Conservation (phyloP, 2,329 filamentous ascomycete genomes). For the Fusarium nematophilum region DNA sequence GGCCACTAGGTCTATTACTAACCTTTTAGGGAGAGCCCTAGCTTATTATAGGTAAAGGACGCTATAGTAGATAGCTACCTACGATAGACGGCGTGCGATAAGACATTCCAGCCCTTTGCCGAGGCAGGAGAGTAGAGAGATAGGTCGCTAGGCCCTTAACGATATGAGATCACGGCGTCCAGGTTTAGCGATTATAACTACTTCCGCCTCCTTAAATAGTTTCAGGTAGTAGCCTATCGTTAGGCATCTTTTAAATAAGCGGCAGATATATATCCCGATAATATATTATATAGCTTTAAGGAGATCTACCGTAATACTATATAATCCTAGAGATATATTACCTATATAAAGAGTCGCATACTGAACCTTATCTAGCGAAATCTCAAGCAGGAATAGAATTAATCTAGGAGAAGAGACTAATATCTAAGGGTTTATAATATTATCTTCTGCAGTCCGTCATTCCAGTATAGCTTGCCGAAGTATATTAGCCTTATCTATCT, state of each 20-base stretch:
- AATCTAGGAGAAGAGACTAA: not conserved
- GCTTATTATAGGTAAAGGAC: constrained; percentile 35
- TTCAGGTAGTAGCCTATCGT: constrained; percentile 29
- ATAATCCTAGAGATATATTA: constrained; percentile 33
- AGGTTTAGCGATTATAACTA: constrained; percentile 41
- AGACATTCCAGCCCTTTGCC: constrained; percentile 43
- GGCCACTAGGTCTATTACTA: constrained; percentile 6
- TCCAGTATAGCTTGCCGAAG: constrained; percentile 25
- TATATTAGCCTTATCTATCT: constrained; percentile 32
- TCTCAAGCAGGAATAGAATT: constrained; percentile 24
- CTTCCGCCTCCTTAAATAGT: no score
- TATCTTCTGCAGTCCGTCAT: no score
- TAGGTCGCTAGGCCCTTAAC: constrained; percentile 36
- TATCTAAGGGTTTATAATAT: constrained; percentile 29
- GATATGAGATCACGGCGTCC: constrained; percentile 32
- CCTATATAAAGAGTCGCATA: constrained; percentile 25
- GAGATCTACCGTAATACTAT: constrained; percentile 35
- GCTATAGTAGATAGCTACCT: constrained; percentile 25
- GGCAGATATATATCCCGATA: constrained; percentile 11
- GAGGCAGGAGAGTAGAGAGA: constrained; percentile 45
- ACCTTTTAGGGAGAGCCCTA: constrained; percentile 38
- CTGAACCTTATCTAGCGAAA: constrained; percentile 27
- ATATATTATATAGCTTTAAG: constrained; percentile 16
- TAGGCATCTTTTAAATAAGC: constrained; percentile 31
- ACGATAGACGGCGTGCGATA: constrained; percentile 36